Evolutionary conservation across 2,329 filamentous ascomycete genomes (phyloP), one percentile per base, ranked within the genome.

Genomic region (Alternaria ethzedia): DNA sequence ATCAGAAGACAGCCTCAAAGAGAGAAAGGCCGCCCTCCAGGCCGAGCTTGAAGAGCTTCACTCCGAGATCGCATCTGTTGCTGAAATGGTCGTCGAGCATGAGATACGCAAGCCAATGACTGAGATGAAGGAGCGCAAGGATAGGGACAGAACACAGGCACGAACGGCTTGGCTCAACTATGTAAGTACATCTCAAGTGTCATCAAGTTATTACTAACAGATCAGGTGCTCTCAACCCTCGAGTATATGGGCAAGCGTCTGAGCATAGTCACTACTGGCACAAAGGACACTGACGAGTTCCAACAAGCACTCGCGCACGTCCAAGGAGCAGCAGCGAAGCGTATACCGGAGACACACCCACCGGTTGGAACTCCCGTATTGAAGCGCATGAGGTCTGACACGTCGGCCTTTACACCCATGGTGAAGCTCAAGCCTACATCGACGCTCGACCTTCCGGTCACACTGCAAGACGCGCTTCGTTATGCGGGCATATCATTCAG

Each of bases 61-160:
- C 69, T 82, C 88, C 0, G 91, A 93, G 73, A 89, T 93, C 44
- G 81, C 90, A 0, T 87, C 90, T 0, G 88, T 93, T 2, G 87
- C 89, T 7, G 87, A 91, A 65, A 92, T 93, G 87, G 88, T 90
- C 0, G 84, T 89, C 1, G 89, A 92, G 67, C 87, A 90, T 69
- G 88, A 91, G 72, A 86, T 89, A 68, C 82, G 90, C 6, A 85
- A 88, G 63, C 90, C 90, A 0, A 87, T 90, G 1, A 78, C 87
- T 6, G 76, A 80, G 11, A 71, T 74, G 23, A 76, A 81, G 57
- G 68, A 79, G 21, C 72, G 78, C 10, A 77, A 76, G 23, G 76
- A 80, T 26, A 70, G 73, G 28, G 79, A 82, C 49, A 68, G 72
- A 23, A 68, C 66, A 17, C 72, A 74, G 44, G 77, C 81, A 36